Evolutionary conservation across 164 flowering plant species (phyloP).

Genomic region (Sextonia rubra): DNA sequence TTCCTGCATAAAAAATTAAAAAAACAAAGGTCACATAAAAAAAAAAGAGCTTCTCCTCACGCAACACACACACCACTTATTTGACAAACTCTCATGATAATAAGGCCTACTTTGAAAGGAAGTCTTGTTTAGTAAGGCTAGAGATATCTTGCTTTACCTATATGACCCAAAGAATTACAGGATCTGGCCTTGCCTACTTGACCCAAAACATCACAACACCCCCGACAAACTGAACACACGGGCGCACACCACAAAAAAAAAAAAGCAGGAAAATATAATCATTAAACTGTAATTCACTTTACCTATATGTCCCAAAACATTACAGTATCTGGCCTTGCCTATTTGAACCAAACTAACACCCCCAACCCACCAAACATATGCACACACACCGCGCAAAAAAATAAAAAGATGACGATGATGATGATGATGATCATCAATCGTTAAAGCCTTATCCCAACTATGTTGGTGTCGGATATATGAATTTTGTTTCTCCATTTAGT

Average conservation of each 20-base stretch:
- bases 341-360: background rate
- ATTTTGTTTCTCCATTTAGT: too few species aligned
- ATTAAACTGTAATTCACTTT: slow-evolving; percentile 6
- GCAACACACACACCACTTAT: background rate
- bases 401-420: too few species aligned
- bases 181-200: background rate
- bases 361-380: background rate
- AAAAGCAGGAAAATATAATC: background rate
- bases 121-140: background rate
- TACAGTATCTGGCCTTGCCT: background rate
- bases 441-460: too few species aligned
- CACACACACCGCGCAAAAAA: too few species aligned
- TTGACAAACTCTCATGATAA: background rate
- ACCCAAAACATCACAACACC: background rate
- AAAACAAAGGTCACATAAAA: background rate
- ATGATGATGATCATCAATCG: too few species aligned
- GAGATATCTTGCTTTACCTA: background rate
- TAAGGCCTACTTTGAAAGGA: background rate
- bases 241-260: too few species aligned
- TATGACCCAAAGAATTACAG: background rate
- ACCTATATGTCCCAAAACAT: background rate
- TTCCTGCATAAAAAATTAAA: slow-evolving; percentile 3
- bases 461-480: too few species aligned
- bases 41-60: background rate
- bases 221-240: background rate